Percentiles rank a stretch among this genome's conserved stretches.
Evolutionary conservation across 2,329 filamentous ascomycete genomes (phyloP).

Genomic region (Aspergillus ochraceoroseus): DNA sequence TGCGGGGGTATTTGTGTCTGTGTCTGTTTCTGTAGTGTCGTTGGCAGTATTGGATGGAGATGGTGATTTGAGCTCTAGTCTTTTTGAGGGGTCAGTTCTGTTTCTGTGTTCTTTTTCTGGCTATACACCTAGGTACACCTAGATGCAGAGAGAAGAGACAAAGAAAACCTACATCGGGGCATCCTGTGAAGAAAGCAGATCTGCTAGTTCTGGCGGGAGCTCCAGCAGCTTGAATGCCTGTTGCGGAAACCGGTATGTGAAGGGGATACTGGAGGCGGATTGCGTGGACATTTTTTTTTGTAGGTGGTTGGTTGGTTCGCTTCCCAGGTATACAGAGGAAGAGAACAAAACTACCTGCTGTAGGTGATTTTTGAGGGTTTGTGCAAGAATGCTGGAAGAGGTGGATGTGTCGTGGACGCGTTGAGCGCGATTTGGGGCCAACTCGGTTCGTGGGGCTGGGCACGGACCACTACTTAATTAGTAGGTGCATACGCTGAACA

Average conservation of each 20-base stretch:
- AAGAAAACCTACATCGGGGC: slow-evolving; percentile 37
- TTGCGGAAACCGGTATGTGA: slow-evolving; percentile 43
- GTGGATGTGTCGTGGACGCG: background rate
- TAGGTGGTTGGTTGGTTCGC: too few relatives aligned
- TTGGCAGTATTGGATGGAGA: slow-evolving; percentile 21
- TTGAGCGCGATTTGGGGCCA: slow-evolving; percentile 19
- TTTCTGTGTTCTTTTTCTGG: too few relatives aligned
- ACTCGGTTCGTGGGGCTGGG: slow-evolving; percentile 15
- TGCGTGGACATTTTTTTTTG: slow-evolving; percentile 39
- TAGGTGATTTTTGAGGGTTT: background rate
- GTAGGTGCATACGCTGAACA: too few relatives aligned
- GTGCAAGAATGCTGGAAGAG: background rate
- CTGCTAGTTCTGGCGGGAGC: slow-evolving; percentile 54
- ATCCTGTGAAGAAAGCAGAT: slow-evolving; percentile 49
- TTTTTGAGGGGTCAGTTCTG: slow-evolving; percentile 18
- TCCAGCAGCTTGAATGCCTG: slow-evolving; percentile 57
- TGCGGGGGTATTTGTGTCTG: slow-evolving; percentile 23
- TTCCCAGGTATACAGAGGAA: too few relatives aligned
- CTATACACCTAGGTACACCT: too few relatives aligned
- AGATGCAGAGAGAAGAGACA: too few relatives aligned
- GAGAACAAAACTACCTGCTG: too few relatives aligned
- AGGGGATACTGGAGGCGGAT: slow-evolving; percentile 33
- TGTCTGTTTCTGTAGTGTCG: slow-evolving; percentile 23
- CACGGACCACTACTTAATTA: slow-evolving; percentile 36
- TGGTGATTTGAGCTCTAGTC: slow-evolving; percentile 44